These are phyloP conservation scores for Termitomyces sp. DNA, from an alignment of 768 basidiomycete genomes.

Conservation along the genomic window DNA sequence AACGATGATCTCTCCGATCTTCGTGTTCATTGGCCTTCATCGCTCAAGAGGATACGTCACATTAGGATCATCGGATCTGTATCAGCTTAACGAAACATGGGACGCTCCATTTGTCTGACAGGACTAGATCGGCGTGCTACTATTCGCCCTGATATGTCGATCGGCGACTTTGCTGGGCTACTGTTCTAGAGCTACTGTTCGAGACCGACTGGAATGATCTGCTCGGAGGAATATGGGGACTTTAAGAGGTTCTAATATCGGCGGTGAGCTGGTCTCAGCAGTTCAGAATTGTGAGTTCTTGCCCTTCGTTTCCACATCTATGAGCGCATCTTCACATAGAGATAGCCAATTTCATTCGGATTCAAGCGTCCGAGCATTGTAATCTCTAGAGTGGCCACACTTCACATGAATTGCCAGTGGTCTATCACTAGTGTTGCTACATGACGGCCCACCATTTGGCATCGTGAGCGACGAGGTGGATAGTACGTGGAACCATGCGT, in stretches of 20 bases:
- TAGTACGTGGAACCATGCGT: too few species aligned
- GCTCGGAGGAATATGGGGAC: not conserved
- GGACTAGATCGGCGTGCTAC: conserved; percentile 9
- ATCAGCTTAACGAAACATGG: conserved; percentile 13
- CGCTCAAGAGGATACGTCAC: not conserved
- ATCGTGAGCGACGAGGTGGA: too few species aligned
- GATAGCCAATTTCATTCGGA: not conserved
- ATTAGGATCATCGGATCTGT: conserved; percentile 7
- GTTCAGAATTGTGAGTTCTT: not conserved
- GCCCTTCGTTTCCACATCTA: not conserved
- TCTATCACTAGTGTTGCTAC: too few species aligned
- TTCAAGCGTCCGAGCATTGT: not conserved
- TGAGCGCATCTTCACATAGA: not conserved
- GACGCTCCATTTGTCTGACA: conserved; percentile 5
- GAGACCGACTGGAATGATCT: conserved; percentile 4
- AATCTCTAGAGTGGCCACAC: not conserved
- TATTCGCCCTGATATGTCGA: not conserved
- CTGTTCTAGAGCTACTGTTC: not conserved
- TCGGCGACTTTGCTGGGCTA: conserved; percentile 4
- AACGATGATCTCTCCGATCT: conserved; percentile 10
- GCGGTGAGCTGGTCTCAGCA: not conserved
- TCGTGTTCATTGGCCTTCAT: conserved; percentile 2
- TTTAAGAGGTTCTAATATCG: conserved; percentile 4
- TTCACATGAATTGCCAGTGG: too few species aligned
- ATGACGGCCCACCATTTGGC: too few species aligned